Base-by-base conservation (phyloP, 1,284 basidiomycete genomes). In the Apiotrichum veenhuisii region DNA sequence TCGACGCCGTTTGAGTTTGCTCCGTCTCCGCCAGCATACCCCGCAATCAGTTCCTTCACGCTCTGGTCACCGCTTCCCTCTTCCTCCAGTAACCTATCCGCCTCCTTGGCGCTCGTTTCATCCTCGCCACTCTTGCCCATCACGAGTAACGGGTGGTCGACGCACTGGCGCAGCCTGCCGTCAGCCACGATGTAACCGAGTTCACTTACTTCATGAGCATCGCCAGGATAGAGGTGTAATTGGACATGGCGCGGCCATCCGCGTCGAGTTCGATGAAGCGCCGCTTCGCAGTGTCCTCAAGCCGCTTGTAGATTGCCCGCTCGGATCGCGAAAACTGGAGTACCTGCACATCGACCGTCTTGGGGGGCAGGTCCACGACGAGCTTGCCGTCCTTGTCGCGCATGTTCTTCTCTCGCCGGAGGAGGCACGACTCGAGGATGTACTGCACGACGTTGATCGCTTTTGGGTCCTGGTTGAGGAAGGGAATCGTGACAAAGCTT, bases 401-500 rank as follows among this genome's bases (percentile, higher is more conserved):
- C 89, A 93, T 96, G 58, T 83, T 87, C 80, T 98, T 98, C 75
- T 98, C 94, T 60, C 95, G 83, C n/a, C 95, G 84, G 2, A 98
- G 80, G 5, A 98, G 80, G 42, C 91, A 84, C 40, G 85, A 89
- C 72, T 95, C 91, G 33, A 97, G 81, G 55, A 97, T 92, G 55
- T 91, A 87, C 76, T 95, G 92, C 0, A 96, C 91, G 37, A 95
- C 86, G 67, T 93, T 90, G 54, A 96, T 87, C 0, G 91, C 91
- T 72, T 92, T 91, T 0, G 88, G 85, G 71, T 96, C 92, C 38
- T 84, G 86, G 36, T 84, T 86, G 45, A 91, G 81, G 78, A 95
- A 96, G 4, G 92, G 92, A 2, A 91, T 76, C 0, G 89, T 93
- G 61, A 94, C 89, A 68, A 95, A 94, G 27, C 88, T 89, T 11